Evolutionary conservation across 257 asterid genomes (phyloP), one percentile per base, ranked within the genome.

Genomic region (Ballota nigra): DNA sequence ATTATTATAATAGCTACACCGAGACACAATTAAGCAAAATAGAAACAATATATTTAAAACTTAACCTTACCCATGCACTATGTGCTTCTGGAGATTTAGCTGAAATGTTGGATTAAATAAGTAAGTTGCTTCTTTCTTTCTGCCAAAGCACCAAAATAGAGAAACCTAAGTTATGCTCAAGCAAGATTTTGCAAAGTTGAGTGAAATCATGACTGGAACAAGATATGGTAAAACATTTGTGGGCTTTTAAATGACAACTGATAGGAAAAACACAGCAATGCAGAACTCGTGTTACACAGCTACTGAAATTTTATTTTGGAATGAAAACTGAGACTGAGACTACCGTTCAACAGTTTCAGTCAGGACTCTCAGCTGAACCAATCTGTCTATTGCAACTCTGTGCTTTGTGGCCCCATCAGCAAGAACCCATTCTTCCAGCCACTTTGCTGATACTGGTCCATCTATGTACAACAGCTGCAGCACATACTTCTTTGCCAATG

Each of bases 401-500:
- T 95, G 98, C 88, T 92, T 92, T 66, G 98, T 83, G 49, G 73
- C 79, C 64, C 97, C 98, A 79, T 88, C 96, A 11, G 88, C 41
- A 18, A 92, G 96, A 76, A 95, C 94, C 98, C 96, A 95, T 79
- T 89, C 99, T 74, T 92, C 96, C 80, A 92, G 76, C 78, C 81
- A 81, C 81, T 86, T 89, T 1, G 91, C 88, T 15, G 89, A 43
- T 55, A 92, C 88, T 15, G 91, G 83, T 22, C 75, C 86, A 56
- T 92, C 96, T 65, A 95, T 82, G 80, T 82, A 92, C 66, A 92
- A 67, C 71, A 92, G 77, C 62, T 88, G 96, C 71, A 95, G 78
- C 67, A 89, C 96, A 68, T 95, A 95, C 80, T 88, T 95, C 92
- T 95, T 95, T 10, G 97, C 96, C 82, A 95, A 69, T 65, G 99